Percentiles rank a stretch among this genome's conserved stretches.
Evolutionary conservation across 2,329 filamentous ascomycete species (phyloP).

Genomic region (Penicillium glabrum): DNA sequence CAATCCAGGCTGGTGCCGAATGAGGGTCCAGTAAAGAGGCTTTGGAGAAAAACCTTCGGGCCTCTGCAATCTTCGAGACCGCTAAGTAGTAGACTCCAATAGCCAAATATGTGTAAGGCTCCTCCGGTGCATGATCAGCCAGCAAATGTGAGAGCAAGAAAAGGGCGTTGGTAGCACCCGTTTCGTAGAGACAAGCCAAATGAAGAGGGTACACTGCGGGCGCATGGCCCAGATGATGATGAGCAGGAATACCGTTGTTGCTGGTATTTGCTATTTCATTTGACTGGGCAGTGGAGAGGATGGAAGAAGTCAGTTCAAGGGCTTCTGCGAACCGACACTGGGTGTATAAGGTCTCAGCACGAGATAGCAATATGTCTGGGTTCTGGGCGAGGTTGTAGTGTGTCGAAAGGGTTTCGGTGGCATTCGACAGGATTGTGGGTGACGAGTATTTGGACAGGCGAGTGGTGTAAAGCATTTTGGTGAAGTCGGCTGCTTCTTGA

Average conservation of each 20-base stretch:
- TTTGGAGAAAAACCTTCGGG: slow-evolving; percentile 94
- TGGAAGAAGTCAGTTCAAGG: slow-evolving; percentile 75
- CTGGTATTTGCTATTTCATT: slow-evolving; percentile 59
- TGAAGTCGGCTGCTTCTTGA: slow-evolving; percentile 90
- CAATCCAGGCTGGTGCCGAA: slow-evolving; percentile 97
- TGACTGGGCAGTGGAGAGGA: slow-evolving; percentile 81
- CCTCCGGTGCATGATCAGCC: slow-evolving; percentile 85
- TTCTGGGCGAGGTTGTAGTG: slow-evolving; percentile 88
- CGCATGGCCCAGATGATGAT: slow-evolving; percentile 44
- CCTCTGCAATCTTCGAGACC: slow-evolving; percentile 86
- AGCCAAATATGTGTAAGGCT: slow-evolving; percentile 89
- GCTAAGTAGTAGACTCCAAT: slow-evolving; percentile 94
- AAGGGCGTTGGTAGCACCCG: slow-evolving; percentile 79
- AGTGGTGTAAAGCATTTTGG: slow-evolving; percentile 94
- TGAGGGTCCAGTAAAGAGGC: slow-evolving; percentile 96
- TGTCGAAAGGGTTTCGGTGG: slow-evolving; percentile 86
- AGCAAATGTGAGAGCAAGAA: slow-evolving; percentile 92
- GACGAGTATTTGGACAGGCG: slow-evolving; percentile 93
- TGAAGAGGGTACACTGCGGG: slow-evolving; percentile 78
- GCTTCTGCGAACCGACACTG: slow-evolving; percentile 92
- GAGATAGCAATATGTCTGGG: slow-evolving; percentile 84
- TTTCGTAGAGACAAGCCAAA: slow-evolving; percentile 85
- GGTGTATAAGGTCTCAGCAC: slow-evolving; percentile 88
- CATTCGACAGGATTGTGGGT: slow-evolving; percentile 75
- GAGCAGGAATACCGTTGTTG: slow-evolving; percentile 29